Base-by-base conservation (phyloP, 805 yeast species). In the Zygosaccharomyces kombuchaensis region DNA sequence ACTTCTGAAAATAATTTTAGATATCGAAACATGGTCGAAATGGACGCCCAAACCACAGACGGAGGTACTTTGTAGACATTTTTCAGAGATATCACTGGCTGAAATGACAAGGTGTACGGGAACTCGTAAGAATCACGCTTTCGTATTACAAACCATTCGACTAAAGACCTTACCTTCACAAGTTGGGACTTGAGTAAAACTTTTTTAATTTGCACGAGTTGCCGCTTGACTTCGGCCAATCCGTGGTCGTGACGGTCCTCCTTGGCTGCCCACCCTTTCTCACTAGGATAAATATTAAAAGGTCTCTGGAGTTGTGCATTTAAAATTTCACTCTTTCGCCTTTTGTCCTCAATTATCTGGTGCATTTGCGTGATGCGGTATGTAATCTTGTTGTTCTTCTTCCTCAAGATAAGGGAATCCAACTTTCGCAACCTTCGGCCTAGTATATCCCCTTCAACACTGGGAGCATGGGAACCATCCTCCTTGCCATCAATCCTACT, bases 51-150 rank as follows among this genome's bases (percentile, higher is more conserved):
- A 4, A 56, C 51, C 9, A 59, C 52, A 4, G 39, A 21, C 2
- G 48, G 46, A 13, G 65, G 61, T 13, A 61, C 44, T 13, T 46
- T 46, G 36, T 46, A 46, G 14, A 54, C 45, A 17, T 53, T 58
- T 14, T 53, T 57, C 13, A 58, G 40, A 5, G 64, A 59, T 5
- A 62, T 43, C 9, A 62, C 47, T 2, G 65, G 65, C 26, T 56
- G 56, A 36, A 58, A 60, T 4, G 55, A 46, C 7, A 60, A 44
- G 1, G 63, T 48, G 42, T 50, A 62, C 10, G 60, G 59, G 21
- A 59, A 43, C 9, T 56, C 57, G 26, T 48, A 49, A 7, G 60
- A 52, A 21, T 53, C 54, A 12, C 57, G 48, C 31, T 53, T 54
- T 6, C 49, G 50, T 9, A 60, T 45, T 1, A 51, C 46, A 44